Conservation (phyloP, 78 protist genomes). For the Protostelium mycophagum region DNA sequence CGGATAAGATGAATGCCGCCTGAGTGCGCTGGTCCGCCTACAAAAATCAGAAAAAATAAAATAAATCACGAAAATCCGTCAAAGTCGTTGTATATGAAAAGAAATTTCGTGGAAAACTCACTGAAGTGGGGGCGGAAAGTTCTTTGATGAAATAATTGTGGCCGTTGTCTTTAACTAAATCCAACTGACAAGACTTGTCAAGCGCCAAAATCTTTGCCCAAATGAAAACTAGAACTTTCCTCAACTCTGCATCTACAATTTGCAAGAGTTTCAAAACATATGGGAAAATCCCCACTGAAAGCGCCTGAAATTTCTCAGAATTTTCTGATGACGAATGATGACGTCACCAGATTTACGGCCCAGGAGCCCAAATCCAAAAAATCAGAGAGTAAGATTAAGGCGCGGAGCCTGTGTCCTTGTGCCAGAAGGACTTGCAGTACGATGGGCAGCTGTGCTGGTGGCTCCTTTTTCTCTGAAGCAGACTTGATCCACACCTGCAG, state of each 20-base stretch:
- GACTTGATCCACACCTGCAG: constrained; percentile 69
- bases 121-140: neutral
- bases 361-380: constrained; percentile 84
- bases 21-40: neutral
- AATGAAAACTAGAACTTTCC: constrained; percentile 67
- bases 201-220: constrained; percentile 75
- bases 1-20: constrained; percentile 6
- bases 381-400: constrained; percentile 76
- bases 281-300: constrained; percentile 88
- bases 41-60: neutral
- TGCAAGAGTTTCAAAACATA: constrained; percentile 84
- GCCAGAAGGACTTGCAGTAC: constrained; percentile 82
- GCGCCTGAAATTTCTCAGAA: constrained; percentile 18
- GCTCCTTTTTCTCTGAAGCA: constrained; percentile 20
- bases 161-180: constrained; percentile 57
- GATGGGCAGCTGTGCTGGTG: constrained; percentile 89
- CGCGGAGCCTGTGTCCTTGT: constrained; percentile 77
- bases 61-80: no score
- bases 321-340: neutral
- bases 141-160: constrained; percentile 52
- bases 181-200: constrained; percentile 37
- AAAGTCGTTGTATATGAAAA: neutral
- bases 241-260: constrained; percentile 21
- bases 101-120: neutral
- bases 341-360: constrained; percentile 68